phyloP scores from a whole-genome alignment of 2,329 filamentous ascomycete genomes.

The Elsinoe ampelina region DNA sequence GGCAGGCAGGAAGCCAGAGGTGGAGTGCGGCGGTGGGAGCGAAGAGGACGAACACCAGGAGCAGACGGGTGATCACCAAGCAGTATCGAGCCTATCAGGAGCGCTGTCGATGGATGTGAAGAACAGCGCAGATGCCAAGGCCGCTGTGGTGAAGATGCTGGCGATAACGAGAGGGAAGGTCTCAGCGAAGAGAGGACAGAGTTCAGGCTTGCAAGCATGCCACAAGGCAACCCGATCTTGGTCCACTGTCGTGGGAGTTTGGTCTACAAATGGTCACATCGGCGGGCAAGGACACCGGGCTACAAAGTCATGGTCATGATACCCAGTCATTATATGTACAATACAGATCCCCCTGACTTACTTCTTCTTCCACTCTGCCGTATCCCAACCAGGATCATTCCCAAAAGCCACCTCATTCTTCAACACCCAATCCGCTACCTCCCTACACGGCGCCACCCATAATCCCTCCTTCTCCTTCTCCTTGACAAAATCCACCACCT shows the following conservation, averaged over 20 bases:
- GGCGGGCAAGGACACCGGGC: background rate
- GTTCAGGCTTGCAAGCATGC: no score
- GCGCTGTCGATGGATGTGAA: no score
- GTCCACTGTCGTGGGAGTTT: background rate
- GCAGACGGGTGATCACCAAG: no score
- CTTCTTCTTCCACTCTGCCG: constrained; percentile 24
- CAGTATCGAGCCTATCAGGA: no score
- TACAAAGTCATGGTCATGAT: background rate
- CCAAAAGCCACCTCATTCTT: constrained; percentile 20
- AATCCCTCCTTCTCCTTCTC: constrained; percentile 21
- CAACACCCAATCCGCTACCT: constrained; percentile 23
- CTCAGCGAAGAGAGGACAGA: no score
- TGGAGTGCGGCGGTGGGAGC: no score
- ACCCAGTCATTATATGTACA: background rate
- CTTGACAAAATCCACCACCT: constrained; percentile 22
- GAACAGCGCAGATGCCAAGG: no score
- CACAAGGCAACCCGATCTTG: no score
- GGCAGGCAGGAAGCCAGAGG: background rate
- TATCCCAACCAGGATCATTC: constrained; percentile 25
- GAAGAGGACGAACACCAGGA: no score
- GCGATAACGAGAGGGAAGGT: no score
- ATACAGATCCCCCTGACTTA: constrained; percentile 1
- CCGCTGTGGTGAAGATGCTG: no score
- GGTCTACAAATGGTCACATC: background rate
- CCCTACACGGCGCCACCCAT: constrained; percentile 25